Conservation (phyloP, 441 rosid species). For the Bruguiera hainesii region DNA sequence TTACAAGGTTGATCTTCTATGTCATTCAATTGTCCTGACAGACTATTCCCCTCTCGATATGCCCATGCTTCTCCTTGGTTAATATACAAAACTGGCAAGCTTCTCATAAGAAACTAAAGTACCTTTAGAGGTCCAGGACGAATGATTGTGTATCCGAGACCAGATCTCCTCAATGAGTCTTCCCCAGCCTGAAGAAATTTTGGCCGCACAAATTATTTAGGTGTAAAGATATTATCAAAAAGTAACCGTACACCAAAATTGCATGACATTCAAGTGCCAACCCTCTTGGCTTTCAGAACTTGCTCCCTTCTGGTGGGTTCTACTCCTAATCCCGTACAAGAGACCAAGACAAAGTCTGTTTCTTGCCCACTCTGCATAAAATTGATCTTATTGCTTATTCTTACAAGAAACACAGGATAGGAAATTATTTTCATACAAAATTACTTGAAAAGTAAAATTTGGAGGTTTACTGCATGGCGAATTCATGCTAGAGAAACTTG, state of each 20-base stretch:
- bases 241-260: slow-evolving; percentile 5
- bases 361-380: slow-evolving; percentile 89
- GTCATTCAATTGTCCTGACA: too few relatives aligned
- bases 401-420: background rate
- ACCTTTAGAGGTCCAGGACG: slow-evolving; percentile 95
- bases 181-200: slow-evolving; percentile 71
- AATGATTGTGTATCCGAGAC: slow-evolving; percentile 91
- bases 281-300: slow-evolving; percentile 94
- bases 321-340: slow-evolving; percentile 88
- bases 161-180: slow-evolving; percentile 89
- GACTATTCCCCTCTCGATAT: too few relatives aligned
- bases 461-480: too few relatives aligned
- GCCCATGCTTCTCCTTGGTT: too few relatives aligned
- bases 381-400: background rate
- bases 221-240: slow-evolving; percentile 11
- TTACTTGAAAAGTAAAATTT: too few relatives aligned
- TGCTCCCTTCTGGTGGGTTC: slow-evolving; percentile 91
- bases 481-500: too few relatives aligned
- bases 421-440: too few relatives aligned
- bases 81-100: background rate
- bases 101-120: slow-evolving; percentile 18
- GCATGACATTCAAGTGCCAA: slow-evolving; percentile 28
- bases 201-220: background rate
- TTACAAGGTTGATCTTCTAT: too few relatives aligned
- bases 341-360: slow-evolving; percentile 86